Evolutionary conservation across 805 yeast genomes (phyloP), one percentile per base, ranked within the genome.

Genomic region (Teunomyces stri): DNA sequence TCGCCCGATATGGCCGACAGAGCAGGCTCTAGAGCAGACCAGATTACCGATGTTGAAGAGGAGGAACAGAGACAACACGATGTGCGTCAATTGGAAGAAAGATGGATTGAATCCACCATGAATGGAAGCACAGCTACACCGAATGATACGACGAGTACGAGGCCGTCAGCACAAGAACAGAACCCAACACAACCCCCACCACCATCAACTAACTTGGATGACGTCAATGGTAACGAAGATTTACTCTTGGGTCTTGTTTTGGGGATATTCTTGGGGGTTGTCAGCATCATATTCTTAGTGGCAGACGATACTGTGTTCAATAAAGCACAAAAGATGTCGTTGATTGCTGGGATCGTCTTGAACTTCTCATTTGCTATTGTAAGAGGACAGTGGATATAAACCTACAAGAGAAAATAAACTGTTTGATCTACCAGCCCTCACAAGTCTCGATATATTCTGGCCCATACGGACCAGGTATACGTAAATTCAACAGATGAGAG

Each of bases 101-200:
- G 88, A 47, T 90, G 96, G 96, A 86, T 89, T 51, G 94, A 89
- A 54, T 81, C 85, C 42, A 85, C 89, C 0, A 87, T 80, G 4
- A 76, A 76, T 47, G 76, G 76, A 45, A 75, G 74, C 45, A 78
- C 72, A 43, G 77, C 70, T n/a, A 31, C 34, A 13, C 40, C 33
- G 5, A 30, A 42, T 6, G 48, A 47, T 13, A 36, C 43, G 20
- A 43, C 39, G n/a, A 25, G 52, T 7, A 39, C 50, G 10, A 36
- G 41, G 11, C 47, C 52, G 7, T 20, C 47, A 7, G 25, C 42
- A 12, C 30, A 28, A 20, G 47, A 35, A 13, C 43, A 29, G 25
- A 46, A 44, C n/a, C 55, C 30, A 29, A 58, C 58, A 3, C 56
- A 47, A 18, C 63, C 34, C 3, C 31, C 34, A 27, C 31, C 27